Evolutionary conservation across 768 basidiomycete species (phyloP).

Genomic region (Lactarius tabidus): DNA sequence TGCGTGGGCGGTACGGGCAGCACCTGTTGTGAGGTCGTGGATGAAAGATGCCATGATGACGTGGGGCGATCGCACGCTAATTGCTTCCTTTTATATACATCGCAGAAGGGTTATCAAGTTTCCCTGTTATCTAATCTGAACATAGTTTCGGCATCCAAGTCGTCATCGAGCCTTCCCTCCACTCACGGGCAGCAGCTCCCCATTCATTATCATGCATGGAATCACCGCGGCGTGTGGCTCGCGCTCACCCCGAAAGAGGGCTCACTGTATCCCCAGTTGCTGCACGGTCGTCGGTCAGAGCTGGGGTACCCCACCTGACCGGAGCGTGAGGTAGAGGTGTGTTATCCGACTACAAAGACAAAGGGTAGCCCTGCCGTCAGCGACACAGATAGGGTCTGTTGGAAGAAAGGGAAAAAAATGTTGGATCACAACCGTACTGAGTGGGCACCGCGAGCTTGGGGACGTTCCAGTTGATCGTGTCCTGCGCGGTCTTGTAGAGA

Average conservation of each 20-base stretch:
- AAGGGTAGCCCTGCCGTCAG: neutral
- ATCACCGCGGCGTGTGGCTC: neutral
- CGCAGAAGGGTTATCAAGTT: too few species aligned
- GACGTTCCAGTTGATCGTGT: slow-evolving; percentile 11
- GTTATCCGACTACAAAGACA: neutral
- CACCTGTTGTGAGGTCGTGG: neutral
- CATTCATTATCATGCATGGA: neutral
- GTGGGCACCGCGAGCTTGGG: slow-evolving; percentile 15
- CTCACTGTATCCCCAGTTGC: too few species aligned
- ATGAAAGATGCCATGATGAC: slow-evolving; percentile 14
- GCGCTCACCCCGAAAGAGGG: neutral
- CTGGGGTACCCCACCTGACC: neutral
- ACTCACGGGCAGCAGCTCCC: neutral
- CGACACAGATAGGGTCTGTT: neutral
- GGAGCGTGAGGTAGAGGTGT: neutral
- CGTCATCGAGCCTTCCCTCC: neutral
- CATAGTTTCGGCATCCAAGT: neutral
- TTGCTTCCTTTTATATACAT: neutral
- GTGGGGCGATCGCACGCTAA: neutral
- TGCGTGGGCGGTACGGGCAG: slow-evolving; percentile 19
- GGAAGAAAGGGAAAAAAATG: neutral
- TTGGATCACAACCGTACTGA: neutral
- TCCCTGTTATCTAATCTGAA: neutral
- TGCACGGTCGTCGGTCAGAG: too few species aligned
- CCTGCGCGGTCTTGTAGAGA: slow-evolving; percentile 19